phyloP scores from a whole-genome alignment of 176 grass and related monocot genomes.

The barley (Hordeum vulgare) region MorexV3_pseudomolecules_assembly NC_058521.1:545059744-545060243 shows the following conservation, averaged over 20 bases:
- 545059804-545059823: not conserved
- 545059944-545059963: not conserved
- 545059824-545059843: not conserved
- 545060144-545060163: too few relatives aligned
- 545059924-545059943: constrained; percentile 2
- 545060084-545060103: not conserved
- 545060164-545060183: too few relatives aligned
- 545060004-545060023: not conserved
- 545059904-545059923: not conserved
- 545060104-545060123: not conserved
- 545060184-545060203: too few relatives aligned
- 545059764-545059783: not conserved
- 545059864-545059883: constrained; percentile 4
- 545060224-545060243: too few relatives aligned
- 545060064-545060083: not conserved
- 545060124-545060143: not conserved
- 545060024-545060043: not conserved
- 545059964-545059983: not conserved
- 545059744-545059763: constrained; percentile 14
- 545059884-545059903: not conserved
- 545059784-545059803: not conserved
- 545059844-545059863: not conserved
- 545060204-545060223: too few relatives aligned
- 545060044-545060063: not conserved
- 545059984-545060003: not conserved